phyloP scores from a whole-genome alignment of 768 basidiomycete genomes.

The Suillus lakei region DNA sequence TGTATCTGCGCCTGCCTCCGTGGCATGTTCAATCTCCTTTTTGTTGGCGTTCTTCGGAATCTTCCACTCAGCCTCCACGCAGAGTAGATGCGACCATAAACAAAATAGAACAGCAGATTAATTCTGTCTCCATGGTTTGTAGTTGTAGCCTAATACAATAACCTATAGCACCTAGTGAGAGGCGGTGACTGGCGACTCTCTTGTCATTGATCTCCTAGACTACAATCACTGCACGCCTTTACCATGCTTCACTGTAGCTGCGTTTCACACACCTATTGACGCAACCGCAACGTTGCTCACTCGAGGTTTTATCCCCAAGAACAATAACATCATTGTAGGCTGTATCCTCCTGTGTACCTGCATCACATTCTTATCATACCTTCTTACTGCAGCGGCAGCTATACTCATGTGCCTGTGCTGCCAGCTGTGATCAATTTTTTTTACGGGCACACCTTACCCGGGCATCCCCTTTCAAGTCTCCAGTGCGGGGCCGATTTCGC shows the following conservation, averaged over 20 bases:
- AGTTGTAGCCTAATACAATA: conserved; percentile 1
- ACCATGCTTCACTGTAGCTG: conserved; percentile 4
- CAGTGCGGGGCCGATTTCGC: conserved; percentile 20
- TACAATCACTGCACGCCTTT: conserved; percentile 17
- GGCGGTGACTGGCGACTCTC: not conserved
- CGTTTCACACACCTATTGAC: conserved; percentile 1
- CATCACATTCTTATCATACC: conserved; percentile 12
- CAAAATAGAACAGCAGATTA: not conserved
- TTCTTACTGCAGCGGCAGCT: not conserved
- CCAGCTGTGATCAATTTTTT: not conserved
- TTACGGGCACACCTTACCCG: conserved; percentile 8
- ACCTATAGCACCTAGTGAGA: not conserved
- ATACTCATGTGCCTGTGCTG: not conserved
- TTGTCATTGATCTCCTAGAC: conserved; percentile 12
- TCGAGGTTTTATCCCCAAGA: conserved; percentile 20
- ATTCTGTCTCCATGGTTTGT: not conserved
- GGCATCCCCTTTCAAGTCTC: conserved; percentile 17
- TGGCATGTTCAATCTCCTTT: not conserved
- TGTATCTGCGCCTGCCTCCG: not conserved
- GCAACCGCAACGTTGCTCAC: conserved; percentile 26
- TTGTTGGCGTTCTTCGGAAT: not conserved
- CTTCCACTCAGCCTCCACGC: conserved; percentile 6
- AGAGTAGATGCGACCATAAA: not conserved
- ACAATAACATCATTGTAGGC: conserved; percentile 6
- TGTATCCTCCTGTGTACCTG: conserved; percentile 2